Percentiles rank a stretch among this genome's conserved stretches.
Evolutionary conservation across 306 rosid species (phyloP).

Genomic region (Vigna nakashimae): DNA sequence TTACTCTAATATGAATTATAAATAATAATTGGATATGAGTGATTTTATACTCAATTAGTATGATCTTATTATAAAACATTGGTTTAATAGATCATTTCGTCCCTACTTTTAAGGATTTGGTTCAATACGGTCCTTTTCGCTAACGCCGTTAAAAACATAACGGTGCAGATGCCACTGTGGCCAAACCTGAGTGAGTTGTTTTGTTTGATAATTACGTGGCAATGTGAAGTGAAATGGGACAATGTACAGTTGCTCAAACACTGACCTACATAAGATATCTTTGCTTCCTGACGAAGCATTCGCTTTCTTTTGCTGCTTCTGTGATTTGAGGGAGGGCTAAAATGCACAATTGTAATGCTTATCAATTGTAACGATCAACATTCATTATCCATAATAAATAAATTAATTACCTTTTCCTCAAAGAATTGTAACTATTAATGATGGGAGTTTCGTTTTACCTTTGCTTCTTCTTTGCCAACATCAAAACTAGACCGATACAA

Average conservation of each 20-base stretch:
- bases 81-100: too few relatives aligned
- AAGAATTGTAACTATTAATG: background rate
- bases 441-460: background rate
- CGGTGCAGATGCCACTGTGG: too few relatives aligned
- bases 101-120: too few relatives aligned
- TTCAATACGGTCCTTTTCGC: too few relatives aligned
- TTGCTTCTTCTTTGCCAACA: background rate
- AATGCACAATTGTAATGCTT: conserved; percentile 20
- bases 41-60: too few relatives aligned
- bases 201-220: too few relatives aligned
- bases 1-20: too few relatives aligned
- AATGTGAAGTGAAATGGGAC: background rate
- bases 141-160: too few relatives aligned
- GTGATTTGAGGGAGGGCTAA: background rate
- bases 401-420: background rate
- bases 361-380: background rate
- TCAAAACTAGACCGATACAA: conserved; percentile 13
- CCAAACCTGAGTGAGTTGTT: too few relatives aligned
- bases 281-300: conserved; percentile 20
- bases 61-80: too few relatives aligned
- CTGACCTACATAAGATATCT: background rate
- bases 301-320: background rate
- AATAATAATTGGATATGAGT: too few relatives aligned
- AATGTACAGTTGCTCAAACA: conserved; percentile 26
- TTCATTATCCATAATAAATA: background rate